Base-by-base conservation (phyloP, 768 basidiomycete genomes). In the Suillus fuscotomentosus region DNA sequence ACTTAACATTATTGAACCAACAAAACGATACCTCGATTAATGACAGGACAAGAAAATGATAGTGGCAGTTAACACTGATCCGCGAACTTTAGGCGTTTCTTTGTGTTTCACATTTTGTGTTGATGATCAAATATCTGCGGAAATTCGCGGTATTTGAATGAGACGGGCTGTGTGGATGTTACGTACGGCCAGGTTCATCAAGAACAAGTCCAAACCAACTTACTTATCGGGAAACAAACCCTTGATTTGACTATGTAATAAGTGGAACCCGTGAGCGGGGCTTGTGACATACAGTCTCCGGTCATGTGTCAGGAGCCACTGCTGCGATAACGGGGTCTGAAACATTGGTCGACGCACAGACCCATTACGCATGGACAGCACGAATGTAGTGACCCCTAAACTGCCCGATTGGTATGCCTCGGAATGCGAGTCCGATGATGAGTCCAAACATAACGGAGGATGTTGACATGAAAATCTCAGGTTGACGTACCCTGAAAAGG, bases 361-460 rank as follows among this genome's bases (percentile, higher is more conserved):
- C 51, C 51, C 17, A 27, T 51, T 24, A 51, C 27, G 31, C 31
- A 31, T 34, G 53, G 34, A 54, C 53, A 54, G 53, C 53, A 54
- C 36, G 5, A 6, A 24, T n/a, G 31, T 20, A 13, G 53, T 54
- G 53, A 54, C 34, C 53, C 53, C 53, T n/a, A 7, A 54, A 34
- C 36, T 54, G n/a, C 53, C 53, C 36, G 36, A 54, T 54, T n/a
- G 11, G 53, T 31, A 54, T 6, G 31, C 51, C 31, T 53, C 51
- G 48, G 48, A 50, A 11, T 14, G 48, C 24, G 50, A 27, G 17
- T 31, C 31, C 31, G 15, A 53, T 20, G 17, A n/a, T n/a, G 31
- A 34, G 53, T n/a, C 31, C 53, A 34, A 53, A 53, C 51, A 53
- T 53, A 53, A 53, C 53, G 53, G 34, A n/a, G 53, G 31, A 54